Base-by-base conservation (phyloP, 2,329 filamentous ascomycete species). In the Purpureocillium lavendulum region DNA sequence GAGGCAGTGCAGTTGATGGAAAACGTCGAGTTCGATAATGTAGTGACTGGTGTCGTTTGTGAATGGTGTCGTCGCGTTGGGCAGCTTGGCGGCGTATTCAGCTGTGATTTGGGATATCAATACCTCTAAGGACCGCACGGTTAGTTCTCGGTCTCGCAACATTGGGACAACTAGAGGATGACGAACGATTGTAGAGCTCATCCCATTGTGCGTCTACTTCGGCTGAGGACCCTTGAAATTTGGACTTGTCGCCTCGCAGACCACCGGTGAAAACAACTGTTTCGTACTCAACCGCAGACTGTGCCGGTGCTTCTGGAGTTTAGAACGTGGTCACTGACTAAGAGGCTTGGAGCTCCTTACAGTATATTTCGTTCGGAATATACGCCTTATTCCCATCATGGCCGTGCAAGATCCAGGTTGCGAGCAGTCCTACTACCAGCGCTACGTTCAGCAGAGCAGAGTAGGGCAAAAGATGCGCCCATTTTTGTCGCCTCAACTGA, bases 91-190 rank as follows among this genome's bases (percentile, higher is more conserved):
- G 33, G 77, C 67, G 49, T 77, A 71, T 14, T 66, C 60, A 21
- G 66, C 59, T 3, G 68, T 68, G 5, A 80, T 71, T 65, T 76
- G 75, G 46, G 74, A 72, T 49, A 79, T 74, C 33, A 73, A 73
- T 30, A 78, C 71, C 3, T 49, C 48, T 50, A 21, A 16, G 5
- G 11, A 14, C 9, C 2, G n/a, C n/a, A 3, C n/a, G 18, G 21
- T 4, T 2, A 15, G 10, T n/a, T n/a, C n/a, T n/a, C n/a, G n/a
- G n/a, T n/a, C n/a, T n/a, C n/a, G n/a, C n/a, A n/a, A n/a, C n/a
- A n/a, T n/a, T n/a, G n/a, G n/a, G n/a, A n/a, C n/a, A n/a, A n/a
- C n/a, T n/a, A n/a, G 44, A 28, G 43, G 31, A 12, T n/a, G 2
- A 28, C 40, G 12, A 39, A 50, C 48, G 34, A 26, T 42, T 35